A percentile compares a stretch with the other conserved stretches of the same genome.
These are phyloP conservation scores for Striga hermonthica DNA, from an alignment of 305 asterid species.

Conservation along the genomic window DNA sequence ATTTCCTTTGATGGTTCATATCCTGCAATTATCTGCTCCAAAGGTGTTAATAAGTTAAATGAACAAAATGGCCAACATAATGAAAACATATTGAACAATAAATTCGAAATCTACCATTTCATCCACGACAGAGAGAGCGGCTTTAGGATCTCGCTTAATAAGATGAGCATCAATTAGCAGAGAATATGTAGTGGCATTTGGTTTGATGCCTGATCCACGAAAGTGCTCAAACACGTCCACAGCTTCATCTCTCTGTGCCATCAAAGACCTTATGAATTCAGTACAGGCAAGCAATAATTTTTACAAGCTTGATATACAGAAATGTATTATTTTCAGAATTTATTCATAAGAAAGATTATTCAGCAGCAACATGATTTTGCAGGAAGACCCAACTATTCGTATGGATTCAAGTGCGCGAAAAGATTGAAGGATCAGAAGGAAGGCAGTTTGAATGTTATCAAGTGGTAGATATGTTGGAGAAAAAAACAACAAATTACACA, in stretches of 20 bases:
- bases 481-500: background rate
- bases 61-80: slow-evolving; percentile 4
- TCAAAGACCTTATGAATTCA: slow-evolving; percentile 22
- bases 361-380: too few species aligned
- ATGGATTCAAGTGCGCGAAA: too few species aligned
- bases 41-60: slow-evolving; percentile 17
- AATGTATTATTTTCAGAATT: background rate
- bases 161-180: slow-evolving; percentile 77
- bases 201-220: slow-evolving; percentile 56
- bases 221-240: slow-evolving; percentile 73
- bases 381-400: too few species aligned
- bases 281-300: slow-evolving; percentile 18
- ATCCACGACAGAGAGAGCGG: slow-evolving; percentile 57
- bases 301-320: slow-evolving; percentile 13
- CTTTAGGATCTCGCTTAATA: slow-evolving; percentile 54
- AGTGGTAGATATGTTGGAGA: background rate
- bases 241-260: slow-evolving; percentile 82
- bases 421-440: too few species aligned
- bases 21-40: slow-evolving; percentile 56
- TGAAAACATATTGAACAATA: background rate
- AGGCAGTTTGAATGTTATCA: background rate
- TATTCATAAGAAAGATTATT: background rate
- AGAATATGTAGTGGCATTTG: slow-evolving; percentile 62
- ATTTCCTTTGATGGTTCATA: slow-evolving; percentile 59
- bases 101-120: slow-evolving; percentile 47